Conservation (phyloP, 2,329 filamentous ascomycete species). For the Colletotrichum tofieldiae region DNA sequence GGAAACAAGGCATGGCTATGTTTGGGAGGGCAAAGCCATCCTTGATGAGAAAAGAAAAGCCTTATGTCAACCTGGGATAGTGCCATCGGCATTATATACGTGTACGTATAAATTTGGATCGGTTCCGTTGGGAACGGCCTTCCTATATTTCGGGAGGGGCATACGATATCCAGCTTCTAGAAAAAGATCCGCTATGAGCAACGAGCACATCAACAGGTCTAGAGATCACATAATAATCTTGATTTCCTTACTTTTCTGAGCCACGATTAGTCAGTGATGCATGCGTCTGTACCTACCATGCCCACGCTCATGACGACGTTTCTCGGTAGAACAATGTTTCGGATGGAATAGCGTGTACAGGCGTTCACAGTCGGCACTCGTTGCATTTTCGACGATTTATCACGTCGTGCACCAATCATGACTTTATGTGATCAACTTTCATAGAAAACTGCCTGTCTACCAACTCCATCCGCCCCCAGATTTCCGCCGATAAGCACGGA, state of each 20-base stretch:
- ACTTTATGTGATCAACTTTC: slow-evolving; percentile 26
- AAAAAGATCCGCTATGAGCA: slow-evolving; percentile 18
- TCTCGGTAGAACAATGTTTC: too few relatives aligned
- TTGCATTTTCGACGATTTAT: too few relatives aligned
- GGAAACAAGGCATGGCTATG: neutral
- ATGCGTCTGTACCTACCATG: too few relatives aligned
- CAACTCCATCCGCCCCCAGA: slow-evolving; percentile 43
- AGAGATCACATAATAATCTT: neutral
- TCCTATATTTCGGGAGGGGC: slow-evolving; percentile 2
- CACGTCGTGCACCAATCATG: neutral
- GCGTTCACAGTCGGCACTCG: too few relatives aligned
- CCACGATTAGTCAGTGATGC: neutral
- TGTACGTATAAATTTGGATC: slow-evolving; percentile 27
- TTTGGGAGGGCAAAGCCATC: neutral
- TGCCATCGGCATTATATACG: slow-evolving; percentile 6
- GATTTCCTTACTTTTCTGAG: neutral
- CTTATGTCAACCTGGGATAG: slow-evolving; percentile 16
- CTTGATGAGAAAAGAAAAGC: slow-evolving; percentile 4
- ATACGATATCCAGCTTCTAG: slow-evolving; percentile 29
- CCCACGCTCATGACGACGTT: too few relatives aligned
- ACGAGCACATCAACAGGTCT: neutral
- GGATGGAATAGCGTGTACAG: too few relatives aligned
- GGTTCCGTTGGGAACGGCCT: slow-evolving; percentile 4
- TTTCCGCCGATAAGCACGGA: slow-evolving; percentile 27
- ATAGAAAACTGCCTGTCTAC: slow-evolving; percentile 43